phyloP scores from a whole-genome alignment of 2,329 filamentous ascomycete species.

The Aspergillus quadricinctus region DNA sequence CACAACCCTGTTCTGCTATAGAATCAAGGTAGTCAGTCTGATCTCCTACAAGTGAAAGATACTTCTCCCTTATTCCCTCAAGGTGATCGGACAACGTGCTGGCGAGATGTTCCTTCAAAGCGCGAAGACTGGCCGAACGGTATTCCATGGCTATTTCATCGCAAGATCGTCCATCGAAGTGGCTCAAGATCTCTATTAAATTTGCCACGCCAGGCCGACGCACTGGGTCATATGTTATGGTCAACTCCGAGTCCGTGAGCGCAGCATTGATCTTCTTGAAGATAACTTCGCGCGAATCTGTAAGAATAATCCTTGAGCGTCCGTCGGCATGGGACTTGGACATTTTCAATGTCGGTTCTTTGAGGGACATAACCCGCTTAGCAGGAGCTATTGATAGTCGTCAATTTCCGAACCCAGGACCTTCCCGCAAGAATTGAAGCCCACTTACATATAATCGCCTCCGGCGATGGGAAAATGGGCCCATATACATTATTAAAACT shows the following conservation, averaged over 20 bases:
- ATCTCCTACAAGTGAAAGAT: conserved; percentile 25
- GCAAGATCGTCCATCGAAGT: conserved; percentile 52
- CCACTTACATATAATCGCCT: conserved; percentile 65
- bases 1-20: conserved; percentile 28
- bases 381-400: conserved; percentile 56
- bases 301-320: conserved; percentile 77
- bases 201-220: conserved; percentile 80
- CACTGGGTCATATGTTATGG: conserved; percentile 68
- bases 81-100: conserved; percentile 36
- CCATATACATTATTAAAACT: conserved; percentile 79
- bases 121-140: conserved; percentile 46
- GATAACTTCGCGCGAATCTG: conserved; percentile 63
- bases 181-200: conserved; percentile 72
- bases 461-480: conserved; percentile 59
- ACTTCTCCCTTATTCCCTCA: conserved; percentile 31
- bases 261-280: conserved; percentile 65
- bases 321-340: conserved; percentile 76
- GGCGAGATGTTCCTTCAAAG: conserved; percentile 62
- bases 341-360: conserved; percentile 78
- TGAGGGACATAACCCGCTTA: conserved; percentile 85
- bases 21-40: conserved; percentile 25
- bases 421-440: background rate
- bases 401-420: background rate
- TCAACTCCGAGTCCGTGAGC: conserved; percentile 66
- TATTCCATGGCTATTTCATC: conserved; percentile 47